A percentile compares a stretch with the other conserved stretches of the same genome.
phyloP scores from a whole-genome alignment of 257 asterid genomes.

The Scutellaria minor region DNA sequence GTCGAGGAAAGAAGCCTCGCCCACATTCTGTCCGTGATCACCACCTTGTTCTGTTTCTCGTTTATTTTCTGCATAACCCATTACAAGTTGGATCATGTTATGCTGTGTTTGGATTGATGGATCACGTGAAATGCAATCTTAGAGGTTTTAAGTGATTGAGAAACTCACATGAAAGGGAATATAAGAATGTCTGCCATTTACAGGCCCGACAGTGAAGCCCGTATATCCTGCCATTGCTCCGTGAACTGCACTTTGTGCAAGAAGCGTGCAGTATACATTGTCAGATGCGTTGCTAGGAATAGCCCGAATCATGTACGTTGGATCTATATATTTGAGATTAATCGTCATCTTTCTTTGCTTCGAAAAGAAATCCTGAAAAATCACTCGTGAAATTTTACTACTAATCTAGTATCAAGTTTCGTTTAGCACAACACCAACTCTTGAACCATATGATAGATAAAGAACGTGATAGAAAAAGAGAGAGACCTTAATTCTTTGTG shows the following conservation, averaged over 20 bases:
- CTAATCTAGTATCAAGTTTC: background rate
- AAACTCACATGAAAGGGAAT: slow-evolving; percentile 83
- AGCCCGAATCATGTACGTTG: slow-evolving; percentile 93
- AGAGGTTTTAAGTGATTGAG: background rate
- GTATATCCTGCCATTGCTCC: slow-evolving; percentile 99
- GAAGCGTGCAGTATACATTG: slow-evolving; percentile 90
- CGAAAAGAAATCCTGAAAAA: slow-evolving; percentile 69
- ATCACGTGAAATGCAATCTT: background rate
- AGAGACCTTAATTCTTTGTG: slow-evolving; percentile 76
- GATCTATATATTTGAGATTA: slow-evolving; percentile 90
- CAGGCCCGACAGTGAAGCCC: slow-evolving; percentile 77
- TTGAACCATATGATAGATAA: too few species aligned
- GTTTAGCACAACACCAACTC: background rate
- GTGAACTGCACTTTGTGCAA: slow-evolving; percentile 92
- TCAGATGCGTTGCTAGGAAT: slow-evolving; percentile 90
- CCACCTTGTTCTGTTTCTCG: slow-evolving; percentile 73
- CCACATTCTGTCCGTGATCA: slow-evolving; percentile 99
- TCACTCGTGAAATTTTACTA: background rate
- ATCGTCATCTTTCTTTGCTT: slow-evolving; percentile 63
- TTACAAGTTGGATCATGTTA: too few species aligned
- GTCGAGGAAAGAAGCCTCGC: slow-evolving; percentile 91
- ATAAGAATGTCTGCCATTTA: slow-evolving; percentile 71
- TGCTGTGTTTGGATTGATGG: background rate
- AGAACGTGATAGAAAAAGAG: background rate
- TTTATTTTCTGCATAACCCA: slow-evolving; percentile 61